Base-by-base conservation (phyloP, 176 grass and related monocot genomes). In the Raddia guianensis region DNA sequence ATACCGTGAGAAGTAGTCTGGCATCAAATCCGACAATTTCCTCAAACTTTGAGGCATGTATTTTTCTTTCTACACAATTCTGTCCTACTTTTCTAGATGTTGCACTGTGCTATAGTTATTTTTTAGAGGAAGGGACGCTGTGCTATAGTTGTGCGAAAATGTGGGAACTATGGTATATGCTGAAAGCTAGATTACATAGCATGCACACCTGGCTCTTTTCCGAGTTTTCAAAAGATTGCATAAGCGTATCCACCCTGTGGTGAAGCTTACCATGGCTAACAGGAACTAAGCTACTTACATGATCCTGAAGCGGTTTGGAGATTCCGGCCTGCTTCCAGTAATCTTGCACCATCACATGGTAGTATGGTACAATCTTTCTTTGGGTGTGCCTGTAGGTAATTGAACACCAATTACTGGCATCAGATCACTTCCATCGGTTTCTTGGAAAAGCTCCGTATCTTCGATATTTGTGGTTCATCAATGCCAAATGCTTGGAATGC, bases 11-110 rank as follows among this genome's bases (percentile, higher is more conserved):
- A 89, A 94, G 44, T 83, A 92, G 33, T 58, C 68, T 12, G 12
- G 76, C 86, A 75, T 88, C 92, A 77, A 89, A 77, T 83, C 86
- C 91, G 86, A 89, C 90, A 34, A 63, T 98, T 50, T 98, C 95
- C 27, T 98, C 95, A 45, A 98, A 98, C 73, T 98, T 98, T 43
- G 92, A 94, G 95, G 95, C 86, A 83, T 51, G 46, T 76, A 21
- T 52, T 66, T 7, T 83, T 47, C 84, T 73, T 75, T 66, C n/a
- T 33, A 15, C 53, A 9, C 46, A 72, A 18, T 63, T 85, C 35
- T 79, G 71, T 72, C 12, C 47, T 82, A n/a, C 57, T 74, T 70
- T 60, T 81, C n/a, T 86, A 63, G 40, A 69, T 72, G 40, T 49
- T 72, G 51, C 16, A 51, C 52, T 33, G 19, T 69, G 64, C 71